phyloP scores from a whole-genome alignment of 345 rosid genomes.

The Rhodamnia argentea region DNA sequence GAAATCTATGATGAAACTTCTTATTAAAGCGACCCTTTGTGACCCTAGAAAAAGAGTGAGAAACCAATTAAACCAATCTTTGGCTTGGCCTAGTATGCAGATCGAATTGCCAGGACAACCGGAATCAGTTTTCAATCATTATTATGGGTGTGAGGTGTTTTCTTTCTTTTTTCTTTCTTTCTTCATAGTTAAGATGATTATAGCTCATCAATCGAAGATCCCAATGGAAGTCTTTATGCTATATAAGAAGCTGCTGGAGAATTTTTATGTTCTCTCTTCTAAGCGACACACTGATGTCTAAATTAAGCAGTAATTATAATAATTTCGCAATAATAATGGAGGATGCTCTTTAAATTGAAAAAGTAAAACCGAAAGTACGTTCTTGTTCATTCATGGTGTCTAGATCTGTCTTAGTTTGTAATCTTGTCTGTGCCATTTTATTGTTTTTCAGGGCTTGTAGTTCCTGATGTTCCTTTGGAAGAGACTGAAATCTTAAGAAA shows the following conservation, averaged over 20 bases:
- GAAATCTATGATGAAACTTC: background rate
- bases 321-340: background rate
- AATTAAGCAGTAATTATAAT: background rate
- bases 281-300: background rate
- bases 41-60: background rate
- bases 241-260: background rate
- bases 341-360: background rate
- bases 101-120: background rate
- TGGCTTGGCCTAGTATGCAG: background rate
- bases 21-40: background rate
- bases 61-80: background rate
- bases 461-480: slow-evolving; percentile 95
- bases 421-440: background rate
- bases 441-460: slow-evolving; percentile 64
- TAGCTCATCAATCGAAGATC: background rate
- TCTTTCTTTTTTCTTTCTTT: background rate
- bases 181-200: background rate
- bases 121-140: background rate
- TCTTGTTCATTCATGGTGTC: background rate
- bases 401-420: background rate
- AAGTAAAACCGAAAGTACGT: background rate
- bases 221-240: background rate
- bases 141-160: background rate
- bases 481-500: slow-evolving; percentile 69
- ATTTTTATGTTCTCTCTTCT: background rate